These are phyloP conservation scores for Solanum hybrid DNA, from an alignment of 305 asterid species.

Conservation along the genomic window DNA sequence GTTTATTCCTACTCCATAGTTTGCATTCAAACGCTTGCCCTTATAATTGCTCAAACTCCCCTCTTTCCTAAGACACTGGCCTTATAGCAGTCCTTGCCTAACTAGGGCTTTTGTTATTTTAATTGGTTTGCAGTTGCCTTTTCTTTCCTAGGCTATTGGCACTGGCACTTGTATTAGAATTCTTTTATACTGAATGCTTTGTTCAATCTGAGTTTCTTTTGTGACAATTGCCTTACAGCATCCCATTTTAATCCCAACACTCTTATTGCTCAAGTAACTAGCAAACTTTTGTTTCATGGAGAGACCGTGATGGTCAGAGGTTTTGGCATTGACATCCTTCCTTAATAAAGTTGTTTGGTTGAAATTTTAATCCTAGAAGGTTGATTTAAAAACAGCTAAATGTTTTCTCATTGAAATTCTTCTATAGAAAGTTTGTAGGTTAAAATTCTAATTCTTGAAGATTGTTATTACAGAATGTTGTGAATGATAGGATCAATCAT, in stretches of 20 bases:
- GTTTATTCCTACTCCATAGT: neutral
- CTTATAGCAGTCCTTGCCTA: neutral
- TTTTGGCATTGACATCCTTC: neutral
- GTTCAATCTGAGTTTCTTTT: neutral
- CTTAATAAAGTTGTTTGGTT: neutral
- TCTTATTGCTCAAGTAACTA: neutral
- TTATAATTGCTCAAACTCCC: neutral
- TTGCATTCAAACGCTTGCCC: neutral
- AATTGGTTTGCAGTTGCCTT: neutral
- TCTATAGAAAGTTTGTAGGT: neutral
- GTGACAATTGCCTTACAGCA: neutral
- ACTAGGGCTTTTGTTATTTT: neutral
- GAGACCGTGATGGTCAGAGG: neutral
- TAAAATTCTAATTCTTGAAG: neutral
- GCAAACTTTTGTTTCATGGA: neutral
- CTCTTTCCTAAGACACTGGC: neutral
- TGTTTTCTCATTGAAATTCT: neutral
- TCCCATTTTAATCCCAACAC: neutral
- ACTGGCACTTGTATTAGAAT: neutral
- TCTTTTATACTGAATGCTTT: neutral
- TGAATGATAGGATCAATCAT: conserved; percentile 73
- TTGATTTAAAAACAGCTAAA: neutral
- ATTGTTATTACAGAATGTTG: conserved; percentile 59
- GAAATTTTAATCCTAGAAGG: neutral
- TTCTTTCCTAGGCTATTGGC: neutral